Evolutionary conservation across 805 yeast species (phyloP).

Genomic region (Yarrowia deformans): DNA sequence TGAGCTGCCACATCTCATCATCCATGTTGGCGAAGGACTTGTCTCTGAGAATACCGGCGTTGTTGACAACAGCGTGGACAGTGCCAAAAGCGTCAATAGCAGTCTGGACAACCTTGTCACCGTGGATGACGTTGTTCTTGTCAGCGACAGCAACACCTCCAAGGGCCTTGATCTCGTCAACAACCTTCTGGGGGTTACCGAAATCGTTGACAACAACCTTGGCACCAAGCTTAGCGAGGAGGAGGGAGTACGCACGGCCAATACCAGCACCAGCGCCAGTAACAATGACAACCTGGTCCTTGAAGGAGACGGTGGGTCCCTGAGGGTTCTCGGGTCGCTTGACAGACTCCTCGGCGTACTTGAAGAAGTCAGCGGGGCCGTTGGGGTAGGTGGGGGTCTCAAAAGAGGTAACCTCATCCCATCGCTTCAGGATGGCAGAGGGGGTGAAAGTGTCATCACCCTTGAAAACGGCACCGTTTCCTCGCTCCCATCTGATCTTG

Average conservation of each 20-base stretch:
- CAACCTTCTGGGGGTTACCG: slow-evolving; percentile 72
- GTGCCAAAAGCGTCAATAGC: slow-evolving; percentile 81
- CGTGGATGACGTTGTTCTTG: slow-evolving; percentile 81
- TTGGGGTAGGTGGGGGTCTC: slow-evolving; percentile 68
- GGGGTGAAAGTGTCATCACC: slow-evolving; percentile 82
- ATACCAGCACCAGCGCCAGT: slow-evolving; percentile 97
- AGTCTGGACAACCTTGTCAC: slow-evolving; percentile 75
- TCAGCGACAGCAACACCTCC: slow-evolving; percentile 88
- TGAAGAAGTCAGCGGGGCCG: slow-evolving; percentile 73
- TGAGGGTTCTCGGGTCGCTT: slow-evolving; percentile 65
- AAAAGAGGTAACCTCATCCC: slow-evolving; percentile 69
- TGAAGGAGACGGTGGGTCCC: slow-evolving; percentile 66
- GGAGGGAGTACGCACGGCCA: slow-evolving; percentile 87
- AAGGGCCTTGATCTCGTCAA: slow-evolving; percentile 70
- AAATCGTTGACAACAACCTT: slow-evolving; percentile 94
- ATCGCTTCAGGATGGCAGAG: slow-evolving; percentile 75
- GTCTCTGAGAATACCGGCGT: slow-evolving; percentile 95
- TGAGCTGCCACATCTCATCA: slow-evolving; percentile 81
- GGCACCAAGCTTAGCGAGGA: slow-evolving; percentile 90
- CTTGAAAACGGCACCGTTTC: slow-evolving; percentile 83
- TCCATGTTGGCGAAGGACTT: slow-evolving; percentile 84
- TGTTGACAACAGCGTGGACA: slow-evolving; percentile 84
- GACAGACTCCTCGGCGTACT: slow-evolving; percentile 62
- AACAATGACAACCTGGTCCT: slow-evolving; percentile 84
- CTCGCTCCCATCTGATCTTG: slow-evolving; percentile 94